Percentiles rank a stretch among this genome's conserved stretches.
Conservation (phyloP, 2,329 filamentous ascomycete species). For the Hymenoscyphus albidus region DNA sequence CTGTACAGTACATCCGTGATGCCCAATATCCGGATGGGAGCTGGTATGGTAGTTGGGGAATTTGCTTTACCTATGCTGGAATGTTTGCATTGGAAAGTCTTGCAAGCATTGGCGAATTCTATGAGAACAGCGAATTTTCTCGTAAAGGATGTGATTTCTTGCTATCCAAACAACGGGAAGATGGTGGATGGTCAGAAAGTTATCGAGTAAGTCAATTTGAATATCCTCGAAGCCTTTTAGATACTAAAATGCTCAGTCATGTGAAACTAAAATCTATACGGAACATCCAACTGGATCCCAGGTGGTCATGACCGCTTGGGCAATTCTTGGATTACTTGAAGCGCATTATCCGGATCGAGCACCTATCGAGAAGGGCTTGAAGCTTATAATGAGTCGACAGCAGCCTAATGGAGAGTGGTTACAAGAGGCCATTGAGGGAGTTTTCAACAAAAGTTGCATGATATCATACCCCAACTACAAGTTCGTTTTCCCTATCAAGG, state of each 20-base stretch:
- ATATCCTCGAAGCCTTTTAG: conserved; percentile 7
- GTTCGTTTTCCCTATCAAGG: conserved; percentile 91
- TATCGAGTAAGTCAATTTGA: conserved; percentile 56
- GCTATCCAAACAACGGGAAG: conserved; percentile 74
- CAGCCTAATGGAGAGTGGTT: conserved; percentile 88
- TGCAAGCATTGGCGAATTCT: conserved; percentile 75
- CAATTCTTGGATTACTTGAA: conserved; percentile 75
- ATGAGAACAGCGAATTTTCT: conserved; percentile 66
- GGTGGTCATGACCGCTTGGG: conserved; percentile 95
- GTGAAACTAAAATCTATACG: conserved; percentile 70
- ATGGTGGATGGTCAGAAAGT: conserved; percentile 96
- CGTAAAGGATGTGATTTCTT: conserved; percentile 81
- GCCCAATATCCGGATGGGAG: conserved; percentile 78
- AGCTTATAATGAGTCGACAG: conserved; percentile 80
- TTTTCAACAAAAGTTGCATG: conserved; percentile 99
- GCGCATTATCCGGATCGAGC: conserved; percentile 74
- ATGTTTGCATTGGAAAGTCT: conserved; percentile 95
- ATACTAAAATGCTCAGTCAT: conserved; percentile 50
- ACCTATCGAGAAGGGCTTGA: conserved; percentile 69
- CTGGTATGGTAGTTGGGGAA: conserved; percentile 98
- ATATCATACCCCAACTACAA: conserved; percentile 99
- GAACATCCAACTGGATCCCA: conserved; percentile 75
- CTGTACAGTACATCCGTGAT: conserved; percentile 77
- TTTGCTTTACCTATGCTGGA: conserved; percentile 94
- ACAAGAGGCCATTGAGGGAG: conserved; percentile 93